These are phyloP conservation scores for Chaetomiaceae sp. DNA, from an alignment of 2,329 filamentous ascomycete genomes.

Conservation along the genomic window DNA sequence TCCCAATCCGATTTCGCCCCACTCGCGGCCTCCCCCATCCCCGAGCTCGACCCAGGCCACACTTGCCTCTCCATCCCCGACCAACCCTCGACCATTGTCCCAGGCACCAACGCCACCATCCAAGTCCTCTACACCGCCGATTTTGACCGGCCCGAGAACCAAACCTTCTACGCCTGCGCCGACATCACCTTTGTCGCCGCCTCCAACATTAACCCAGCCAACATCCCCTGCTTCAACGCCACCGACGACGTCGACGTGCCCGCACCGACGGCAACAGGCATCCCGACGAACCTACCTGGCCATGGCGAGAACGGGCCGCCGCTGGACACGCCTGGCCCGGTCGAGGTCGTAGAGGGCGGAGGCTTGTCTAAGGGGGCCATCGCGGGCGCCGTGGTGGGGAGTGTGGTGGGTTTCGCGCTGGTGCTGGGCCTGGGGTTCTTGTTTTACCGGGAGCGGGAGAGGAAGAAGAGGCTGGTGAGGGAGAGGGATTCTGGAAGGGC, in stretches of 20 bases:
- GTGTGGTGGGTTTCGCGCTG: constrained; percentile 13
- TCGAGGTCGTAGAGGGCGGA: not conserved
- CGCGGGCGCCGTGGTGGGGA: constrained; percentile 23
- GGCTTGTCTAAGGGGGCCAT: constrained; percentile 20
- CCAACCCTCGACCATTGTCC: constrained; percentile 32
- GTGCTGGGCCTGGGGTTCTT: constrained; percentile 15
- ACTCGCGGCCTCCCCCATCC: constrained; percentile 32
- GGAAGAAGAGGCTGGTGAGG: constrained; percentile 14
- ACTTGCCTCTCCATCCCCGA: constrained; percentile 18
- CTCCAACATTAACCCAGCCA: constrained; percentile 31
- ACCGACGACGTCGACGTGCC: constrained; percentile 32
- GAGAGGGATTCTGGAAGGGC: constrained; percentile 17
- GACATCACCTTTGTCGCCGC: constrained; percentile 43
- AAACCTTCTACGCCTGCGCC: constrained; percentile 48
- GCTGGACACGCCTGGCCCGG: not conserved
- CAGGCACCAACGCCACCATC: constrained; percentile 45
- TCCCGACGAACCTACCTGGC: constrained; percentile 18
- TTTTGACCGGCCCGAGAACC: constrained; percentile 39
- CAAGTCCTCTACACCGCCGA: constrained; percentile 46
- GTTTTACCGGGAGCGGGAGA: constrained; percentile 21
- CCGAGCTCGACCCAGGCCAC: constrained; percentile 35
- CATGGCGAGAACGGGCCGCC: constrained; percentile 20
- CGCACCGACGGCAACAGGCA: constrained; percentile 17
- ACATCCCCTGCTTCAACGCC: constrained; percentile 43
- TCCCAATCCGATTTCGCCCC: constrained; percentile 39